phyloP scores from a whole-genome alignment of 2,329 filamentous ascomycete genomes.

The Blastomyces emzantsi region DNA sequence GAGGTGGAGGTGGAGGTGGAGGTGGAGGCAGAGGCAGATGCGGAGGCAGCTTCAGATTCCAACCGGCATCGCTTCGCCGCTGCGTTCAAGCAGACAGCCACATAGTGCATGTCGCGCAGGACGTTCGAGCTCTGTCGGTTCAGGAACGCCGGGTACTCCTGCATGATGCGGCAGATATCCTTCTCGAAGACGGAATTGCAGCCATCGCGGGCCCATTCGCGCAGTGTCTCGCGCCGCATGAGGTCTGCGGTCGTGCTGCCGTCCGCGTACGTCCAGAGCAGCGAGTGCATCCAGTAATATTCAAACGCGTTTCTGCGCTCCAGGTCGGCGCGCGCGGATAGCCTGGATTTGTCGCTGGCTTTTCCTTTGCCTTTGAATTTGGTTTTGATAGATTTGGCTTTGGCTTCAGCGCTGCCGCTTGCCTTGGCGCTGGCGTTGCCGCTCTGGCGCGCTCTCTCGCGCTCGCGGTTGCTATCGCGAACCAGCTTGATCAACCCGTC shows the following conservation, averaged over 20 bases:
- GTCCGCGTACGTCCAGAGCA: background rate
- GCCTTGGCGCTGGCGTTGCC: background rate
- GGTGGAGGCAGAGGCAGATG: background rate
- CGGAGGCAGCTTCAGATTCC: background rate
- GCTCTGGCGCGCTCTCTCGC: background rate
- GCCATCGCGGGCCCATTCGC: background rate
- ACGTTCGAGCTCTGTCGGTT: background rate
- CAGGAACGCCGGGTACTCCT: background rate
- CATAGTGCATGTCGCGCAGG: background rate
- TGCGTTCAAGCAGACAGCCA: background rate
- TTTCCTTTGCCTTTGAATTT: background rate
- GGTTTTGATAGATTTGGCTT: background rate
- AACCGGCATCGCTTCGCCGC: background rate
- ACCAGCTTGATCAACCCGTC: background rate
- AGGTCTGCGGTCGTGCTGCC: background rate
- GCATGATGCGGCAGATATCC: background rate
- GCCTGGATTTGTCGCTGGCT: background rate
- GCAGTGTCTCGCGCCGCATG: background rate
- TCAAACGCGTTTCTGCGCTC: background rate
- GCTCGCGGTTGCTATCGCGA: background rate
- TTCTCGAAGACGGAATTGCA: background rate
- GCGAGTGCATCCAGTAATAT: background rate
- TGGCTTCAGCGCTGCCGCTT: background rate
- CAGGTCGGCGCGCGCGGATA: background rate
- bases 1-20: too few relatives aligned